Base-by-base conservation (phyloP, 1,284 basidiomycete species). In the Cystobasidiaceae sp. region DNA sequence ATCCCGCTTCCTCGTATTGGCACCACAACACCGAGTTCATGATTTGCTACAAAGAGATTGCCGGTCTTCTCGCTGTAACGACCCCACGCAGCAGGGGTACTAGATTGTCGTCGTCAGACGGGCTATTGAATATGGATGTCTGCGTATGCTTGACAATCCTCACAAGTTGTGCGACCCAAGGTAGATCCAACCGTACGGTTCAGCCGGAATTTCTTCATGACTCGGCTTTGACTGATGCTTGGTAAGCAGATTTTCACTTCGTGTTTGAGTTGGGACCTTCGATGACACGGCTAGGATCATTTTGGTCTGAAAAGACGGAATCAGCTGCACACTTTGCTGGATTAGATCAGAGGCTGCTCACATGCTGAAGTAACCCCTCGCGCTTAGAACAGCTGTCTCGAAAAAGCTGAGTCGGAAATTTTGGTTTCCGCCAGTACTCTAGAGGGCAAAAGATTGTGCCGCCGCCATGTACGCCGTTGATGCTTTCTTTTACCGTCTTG, bases 91-190 rank as follows among this genome's bases (percentile, higher is more conserved):
- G 44, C 63, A 5, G 55, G 63, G 4, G 63, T 58, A 32, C 63
- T 66, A 21, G 7, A n/a, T n/a, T n/a, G n/a, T n/a, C n/a, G n/a
- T n/a, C n/a, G n/a, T n/a, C n/a, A n/a, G n/a, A n/a, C n/a, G n/a
- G n/a, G n/a, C n/a, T n/a, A n/a, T n/a, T n/a, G n/a, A n/a, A n/a
- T n/a, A n/a, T n/a, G n/a, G n/a, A n/a, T n/a, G n/a, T n/a, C n/a
- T n/a, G n/a, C n/a, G n/a, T n/a, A n/a, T n/a, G n/a, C n/a, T n/a
- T n/a, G n/a, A n/a, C n/a, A n/a, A n/a, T n/a, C 52, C 62, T 9
- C 19, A 58, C 62, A 56, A 65, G 32, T 65, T 65, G 34, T 65
- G 62, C n/a, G 62, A 65, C 25, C 62, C 62, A 33, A 65, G 43
- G 43, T 65, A 65, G 41, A 65, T 41, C 44, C 48, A 65, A 6